Conservation (phyloP, 2,329 filamentous ascomycete genomes). For the Colletotrichum godetiae region DNA sequence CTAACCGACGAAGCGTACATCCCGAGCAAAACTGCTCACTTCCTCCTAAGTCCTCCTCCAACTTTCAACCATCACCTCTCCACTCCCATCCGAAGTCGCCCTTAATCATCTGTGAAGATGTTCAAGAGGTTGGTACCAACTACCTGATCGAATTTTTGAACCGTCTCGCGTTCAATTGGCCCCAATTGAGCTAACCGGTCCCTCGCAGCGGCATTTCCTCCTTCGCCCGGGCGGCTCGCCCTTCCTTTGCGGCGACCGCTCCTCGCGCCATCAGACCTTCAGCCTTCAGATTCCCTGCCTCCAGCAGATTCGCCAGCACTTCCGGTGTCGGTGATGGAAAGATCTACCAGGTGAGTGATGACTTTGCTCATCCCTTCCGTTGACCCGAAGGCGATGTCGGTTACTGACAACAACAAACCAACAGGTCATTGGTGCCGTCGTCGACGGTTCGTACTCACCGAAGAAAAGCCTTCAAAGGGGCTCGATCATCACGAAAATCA, state of each 20-base stretch:
- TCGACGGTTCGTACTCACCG: slow-evolving; percentile 81
- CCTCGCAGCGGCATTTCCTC: slow-evolving; percentile 73
- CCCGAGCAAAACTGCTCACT: slow-evolving; percentile 61
- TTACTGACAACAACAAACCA: slow-evolving; percentile 68
- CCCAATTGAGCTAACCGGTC: slow-evolving; percentile 60
- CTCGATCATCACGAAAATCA: slow-evolving; percentile 7
- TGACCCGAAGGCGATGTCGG: slow-evolving; percentile 24
- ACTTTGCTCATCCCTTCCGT: slow-evolving; percentile 4
- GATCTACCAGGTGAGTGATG: slow-evolving; percentile 72
- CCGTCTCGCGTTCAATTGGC: slow-evolving; percentile 56
- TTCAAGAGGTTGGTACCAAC: slow-evolving; percentile 78
- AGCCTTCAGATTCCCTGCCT: slow-evolving; percentile 64
- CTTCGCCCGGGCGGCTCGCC: slow-evolving; percentile 71
- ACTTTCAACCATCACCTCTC: slow-evolving; percentile 63
- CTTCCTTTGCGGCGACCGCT: slow-evolving; percentile 67
- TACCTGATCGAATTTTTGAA: slow-evolving; percentile 43
- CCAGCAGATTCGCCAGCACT: slow-evolving; percentile 70
- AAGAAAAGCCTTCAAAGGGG: slow-evolving; percentile 21
- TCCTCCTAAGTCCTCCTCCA: slow-evolving; percentile 61
- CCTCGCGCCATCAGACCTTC: slow-evolving; percentile 69
- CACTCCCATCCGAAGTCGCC: slow-evolving; percentile 70
- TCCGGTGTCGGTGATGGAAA: slow-evolving; percentile 71
- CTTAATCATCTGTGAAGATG: slow-evolving; percentile 80
- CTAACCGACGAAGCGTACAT: slow-evolving; percentile 56
- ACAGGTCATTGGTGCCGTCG: slow-evolving; percentile 98